A percentile compares a stretch with the other conserved stretches of the same genome.
Conservation (phyloP, 306 rosid genomes). For the Pyrus bretschneideri region DNA sequence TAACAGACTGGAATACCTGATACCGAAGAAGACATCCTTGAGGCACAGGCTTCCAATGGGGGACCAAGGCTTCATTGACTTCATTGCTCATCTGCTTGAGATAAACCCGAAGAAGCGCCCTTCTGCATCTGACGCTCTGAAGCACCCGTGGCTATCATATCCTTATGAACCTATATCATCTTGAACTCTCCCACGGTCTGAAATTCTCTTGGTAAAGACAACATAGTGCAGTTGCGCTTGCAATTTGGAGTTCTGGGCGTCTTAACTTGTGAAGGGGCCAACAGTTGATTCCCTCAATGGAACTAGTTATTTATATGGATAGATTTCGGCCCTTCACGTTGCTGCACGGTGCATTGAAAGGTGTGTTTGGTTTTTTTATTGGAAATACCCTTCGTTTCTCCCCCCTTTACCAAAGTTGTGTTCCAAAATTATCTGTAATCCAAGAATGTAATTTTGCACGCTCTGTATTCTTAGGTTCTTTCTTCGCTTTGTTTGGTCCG, state of each 20-base stretch:
- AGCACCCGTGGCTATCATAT: conserved; percentile 95
- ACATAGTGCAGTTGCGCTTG: conserved; percentile 18
- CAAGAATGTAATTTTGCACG: conserved; percentile 52
- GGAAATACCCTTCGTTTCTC: conserved; percentile 32
- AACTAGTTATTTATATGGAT: conserved; percentile 32
- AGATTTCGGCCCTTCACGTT: conserved; percentile 33
- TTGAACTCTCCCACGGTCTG: conserved; percentile 25
- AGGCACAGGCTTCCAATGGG: conserved; percentile 98
- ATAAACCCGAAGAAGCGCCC: conserved; percentile 93
- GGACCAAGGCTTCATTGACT: conserved; percentile 95
- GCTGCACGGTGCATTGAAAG: conserved; percentile 42
- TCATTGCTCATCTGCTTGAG: conserved; percentile 81
- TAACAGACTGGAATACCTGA: conserved; percentile 84
- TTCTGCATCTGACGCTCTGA: conserved; percentile 85
- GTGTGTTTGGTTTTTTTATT: conserved; percentile 40
- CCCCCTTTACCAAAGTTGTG: conserved; percentile 35
- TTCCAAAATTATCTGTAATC: conserved; percentile 39
- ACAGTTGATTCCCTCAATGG: conserved; percentile 22
- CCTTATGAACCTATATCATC: conserved; percentile 97
- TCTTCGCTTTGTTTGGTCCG: conserved; percentile 30
- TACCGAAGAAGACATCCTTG: conserved; percentile 90
- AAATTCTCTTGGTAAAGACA: conserved; percentile 6
- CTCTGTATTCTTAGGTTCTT: conserved; percentile 44
- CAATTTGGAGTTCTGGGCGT: conserved; percentile 24
- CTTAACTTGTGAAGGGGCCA: conserved; percentile 26